These are phyloP conservation scores for Colletotrichum musae DNA, from an alignment of 2,329 filamentous ascomycete species.

Conservation along the genomic window DNA sequence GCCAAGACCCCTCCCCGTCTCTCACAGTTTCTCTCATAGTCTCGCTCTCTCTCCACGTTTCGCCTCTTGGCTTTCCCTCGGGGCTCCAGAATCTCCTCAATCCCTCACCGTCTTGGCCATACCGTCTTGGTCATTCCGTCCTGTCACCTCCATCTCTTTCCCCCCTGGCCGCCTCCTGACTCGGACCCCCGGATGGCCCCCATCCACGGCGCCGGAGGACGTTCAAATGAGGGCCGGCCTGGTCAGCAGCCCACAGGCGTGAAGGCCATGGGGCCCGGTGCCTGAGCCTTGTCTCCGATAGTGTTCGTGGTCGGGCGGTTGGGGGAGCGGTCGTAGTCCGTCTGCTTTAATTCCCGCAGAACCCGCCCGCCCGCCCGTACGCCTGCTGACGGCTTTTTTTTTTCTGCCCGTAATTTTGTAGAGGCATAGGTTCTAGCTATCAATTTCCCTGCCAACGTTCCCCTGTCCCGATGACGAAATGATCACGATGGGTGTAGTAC, in stretches of 20 bases:
- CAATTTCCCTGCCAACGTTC: background rate
- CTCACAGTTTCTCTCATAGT: background rate
- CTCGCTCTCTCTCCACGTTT: slow-evolving; percentile 18
- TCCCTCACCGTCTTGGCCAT: background rate
- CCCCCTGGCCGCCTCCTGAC: slow-evolving; percentile 30
- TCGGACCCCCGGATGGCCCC: slow-evolving; percentile 29
- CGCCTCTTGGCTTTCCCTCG: slow-evolving; percentile 2
- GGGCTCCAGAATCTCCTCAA: background rate
- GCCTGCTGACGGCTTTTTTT: no score
- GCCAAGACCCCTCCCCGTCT: background rate
- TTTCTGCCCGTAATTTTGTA: background rate
- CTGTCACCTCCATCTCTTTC: slow-evolving; percentile 5
- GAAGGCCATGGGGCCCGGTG: slow-evolving; percentile 1
- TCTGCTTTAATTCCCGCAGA: slow-evolving; percentile 16
- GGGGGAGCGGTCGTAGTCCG: background rate
- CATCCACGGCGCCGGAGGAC: slow-evolving; percentile 36
- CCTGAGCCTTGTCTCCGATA: background rate
- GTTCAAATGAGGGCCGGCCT: slow-evolving; percentile 33
- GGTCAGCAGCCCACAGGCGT: slow-evolving; percentile 22
- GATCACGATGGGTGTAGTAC: no score
- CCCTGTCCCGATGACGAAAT: slow-evolving; percentile 28
- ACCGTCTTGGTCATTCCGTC: slow-evolving; percentile 35
- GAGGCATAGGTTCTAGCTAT: background rate
- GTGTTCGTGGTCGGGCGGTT: background rate
- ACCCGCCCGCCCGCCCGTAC: background rate